Evolutionary conservation across 1,284 basidiomycete species (phyloP).

Genomic region (Chalciporus sp.): DNA sequence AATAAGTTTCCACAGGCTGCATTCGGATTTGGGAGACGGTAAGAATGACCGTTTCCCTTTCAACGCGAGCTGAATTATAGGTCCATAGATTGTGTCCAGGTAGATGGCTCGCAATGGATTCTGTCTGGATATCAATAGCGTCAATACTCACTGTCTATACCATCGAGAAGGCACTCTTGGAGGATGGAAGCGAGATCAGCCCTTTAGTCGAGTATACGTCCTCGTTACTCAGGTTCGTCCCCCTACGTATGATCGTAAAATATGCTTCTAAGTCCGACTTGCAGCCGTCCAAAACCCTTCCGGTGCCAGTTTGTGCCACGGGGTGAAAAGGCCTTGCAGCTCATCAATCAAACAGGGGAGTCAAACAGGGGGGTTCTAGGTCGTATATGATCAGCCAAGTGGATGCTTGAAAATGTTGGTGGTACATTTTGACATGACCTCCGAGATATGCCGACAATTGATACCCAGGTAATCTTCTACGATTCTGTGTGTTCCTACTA

Average conservation of each 20-base stretch:
- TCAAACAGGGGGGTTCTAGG: not conserved
- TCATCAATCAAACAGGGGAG: constrained; percentile 16
- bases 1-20: constrained; percentile 36
- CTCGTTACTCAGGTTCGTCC: constrained; percentile 43
- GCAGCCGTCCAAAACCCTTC: constrained; percentile 48
- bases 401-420: not conserved
- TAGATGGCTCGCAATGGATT: constrained; percentile 46
- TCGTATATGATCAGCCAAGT: not conserved
- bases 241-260: not conserved
- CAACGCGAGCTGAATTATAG: not conserved
- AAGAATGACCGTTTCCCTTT: constrained; percentile 3
- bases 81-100: constrained; percentile 47
- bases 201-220: constrained; percentile 45
- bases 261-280: constrained; percentile 21
- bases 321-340: constrained; percentile 31
- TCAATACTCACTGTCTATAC: constrained; percentile 46
- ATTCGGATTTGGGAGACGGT: constrained; percentile 49
- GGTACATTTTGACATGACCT: not conserved
- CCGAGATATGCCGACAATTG: no score
- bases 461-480: not conserved
- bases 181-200: constrained; percentile 43
- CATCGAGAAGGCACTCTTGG: constrained; percentile 43
- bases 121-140: constrained; percentile 50
- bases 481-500: not conserved
- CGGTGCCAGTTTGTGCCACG: constrained; percentile 44